Conservation (phyloP, 306 rosid species). For the Cucumis cinereus region DNA sequence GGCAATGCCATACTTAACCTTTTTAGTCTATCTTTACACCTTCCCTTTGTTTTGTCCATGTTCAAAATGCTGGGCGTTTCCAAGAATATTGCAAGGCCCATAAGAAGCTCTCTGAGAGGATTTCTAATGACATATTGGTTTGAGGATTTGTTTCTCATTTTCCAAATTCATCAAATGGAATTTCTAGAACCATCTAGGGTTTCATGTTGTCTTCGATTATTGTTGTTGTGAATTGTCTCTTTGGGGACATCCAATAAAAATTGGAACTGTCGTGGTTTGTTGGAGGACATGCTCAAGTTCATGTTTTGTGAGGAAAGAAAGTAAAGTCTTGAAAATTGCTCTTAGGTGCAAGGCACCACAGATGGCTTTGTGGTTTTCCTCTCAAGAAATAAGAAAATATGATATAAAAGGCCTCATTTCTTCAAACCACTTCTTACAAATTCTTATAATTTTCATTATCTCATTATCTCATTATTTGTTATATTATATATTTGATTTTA, state of each 20-base stretch:
- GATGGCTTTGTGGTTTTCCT: neutral
- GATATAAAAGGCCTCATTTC: neutral
- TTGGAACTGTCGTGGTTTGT: neutral
- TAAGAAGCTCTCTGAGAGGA: neutral
- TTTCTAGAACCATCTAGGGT: neutral
- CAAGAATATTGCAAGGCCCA: neutral
- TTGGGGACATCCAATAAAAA: no score
- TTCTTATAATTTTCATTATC: neutral
- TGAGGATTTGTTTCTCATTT: neutral
- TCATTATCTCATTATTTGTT: neutral
- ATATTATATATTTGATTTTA: neutral
- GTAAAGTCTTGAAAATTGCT: neutral
- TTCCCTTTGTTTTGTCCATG: neutral
- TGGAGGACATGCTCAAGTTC: neutral
- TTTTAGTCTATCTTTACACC: neutral
- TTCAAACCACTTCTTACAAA: neutral
- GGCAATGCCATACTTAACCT: neutral
- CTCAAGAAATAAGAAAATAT: neutral
- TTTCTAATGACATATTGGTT: neutral
- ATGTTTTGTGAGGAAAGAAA: neutral
- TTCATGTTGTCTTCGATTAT: neutral
- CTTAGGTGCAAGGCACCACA: neutral
- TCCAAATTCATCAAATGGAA: neutral
- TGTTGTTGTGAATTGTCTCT: neutral
- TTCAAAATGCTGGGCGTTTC: neutral